Evolutionary conservation across 2,329 filamentous ascomycete genomes (phyloP).

Genomic region (Trichoderma cornu-damae): DNA sequence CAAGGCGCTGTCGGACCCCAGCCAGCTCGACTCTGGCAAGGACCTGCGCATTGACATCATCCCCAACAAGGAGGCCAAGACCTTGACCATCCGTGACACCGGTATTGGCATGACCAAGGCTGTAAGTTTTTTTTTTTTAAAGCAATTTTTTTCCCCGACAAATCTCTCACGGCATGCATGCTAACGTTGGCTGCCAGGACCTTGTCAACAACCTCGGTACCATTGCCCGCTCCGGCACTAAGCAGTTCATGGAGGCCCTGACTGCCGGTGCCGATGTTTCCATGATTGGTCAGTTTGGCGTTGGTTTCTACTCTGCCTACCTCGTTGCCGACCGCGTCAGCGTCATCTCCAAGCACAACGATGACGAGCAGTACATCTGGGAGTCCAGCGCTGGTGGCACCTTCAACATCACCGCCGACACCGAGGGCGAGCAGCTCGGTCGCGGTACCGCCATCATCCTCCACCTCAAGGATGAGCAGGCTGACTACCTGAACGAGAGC

Average conservation of each 20-base stretch:
- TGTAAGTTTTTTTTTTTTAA: too few relatives aligned
- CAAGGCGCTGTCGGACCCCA: constrained; percentile 93
- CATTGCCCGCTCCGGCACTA: constrained; percentile 97
- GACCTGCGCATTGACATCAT: constrained; percentile 99
- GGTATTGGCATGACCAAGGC: constrained; percentile 99
- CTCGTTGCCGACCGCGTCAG: constrained; percentile 95
- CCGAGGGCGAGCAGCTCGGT: constrained; percentile 82
- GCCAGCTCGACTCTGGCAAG: constrained; percentile 95
- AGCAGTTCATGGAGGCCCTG: constrained; percentile 99
- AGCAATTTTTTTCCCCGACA: background rate
- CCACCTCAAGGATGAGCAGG: constrained; percentile 98
- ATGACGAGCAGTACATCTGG: constrained; percentile 99
- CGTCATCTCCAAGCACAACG: constrained; percentile 97
- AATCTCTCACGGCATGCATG: background rate
- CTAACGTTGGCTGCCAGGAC: constrained; percentile 52
- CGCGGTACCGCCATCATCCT: constrained; percentile 98
- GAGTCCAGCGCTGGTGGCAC: constrained; percentile 96
- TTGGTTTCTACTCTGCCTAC: constrained; percentile 99
- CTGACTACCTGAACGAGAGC: constrained; percentile 95
- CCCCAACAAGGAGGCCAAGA: constrained; percentile 95
- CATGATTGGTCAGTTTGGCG: constrained; percentile 99
- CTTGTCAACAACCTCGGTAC: constrained; percentile 99
- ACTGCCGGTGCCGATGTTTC: constrained; percentile 98
- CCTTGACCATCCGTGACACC: constrained; percentile 91
- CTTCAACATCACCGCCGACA: constrained; percentile 88